Evolutionary conservation across 1,139 yeast genomes (phyloP), one percentile per base, ranked within the genome.

Genomic region (Debaryomycetaceae sp.): DNA sequence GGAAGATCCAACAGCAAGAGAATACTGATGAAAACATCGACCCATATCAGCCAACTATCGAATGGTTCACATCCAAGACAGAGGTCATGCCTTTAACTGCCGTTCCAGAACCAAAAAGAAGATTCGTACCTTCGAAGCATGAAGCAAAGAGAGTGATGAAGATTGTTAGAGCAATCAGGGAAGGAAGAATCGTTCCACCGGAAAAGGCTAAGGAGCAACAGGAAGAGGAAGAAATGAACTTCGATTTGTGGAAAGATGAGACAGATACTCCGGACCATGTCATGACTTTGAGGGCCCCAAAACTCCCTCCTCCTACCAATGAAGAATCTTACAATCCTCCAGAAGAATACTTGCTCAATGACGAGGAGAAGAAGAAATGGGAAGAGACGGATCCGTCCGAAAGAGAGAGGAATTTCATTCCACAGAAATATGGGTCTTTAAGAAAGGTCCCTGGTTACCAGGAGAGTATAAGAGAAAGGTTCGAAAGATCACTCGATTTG

Each of bases 261-360:
- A 64, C 67, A 43, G 86, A 84, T 50, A 54, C 68, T 1, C 61
- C 65, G 36, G 83, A 80, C 55, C 97, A 91, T 66, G 75, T 90
- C 37, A 90, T 90, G 97, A 89, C 82, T 52, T 72, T 91, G 55
- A 81, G 97, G 61, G 99, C 99, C 20, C 99, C 99, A 36, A 93
- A 93, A 65, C 60, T 90, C 58, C 83, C 96, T 17, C 98, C 98
- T 39, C 99, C 99, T 49, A 89, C 97, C 1, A 83, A 95, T 61
- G 99, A 91, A 56, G 97, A 93, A 68, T 85, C 95, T 56, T 93
- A 93, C 66, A 93, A 93, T 60, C 99, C 99, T 39, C 99, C 99
- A 11, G 97, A 80, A 61, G 99, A 93, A 70, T 93, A 93, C 60
- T 68, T 93, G 54, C 71, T 88, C 49, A 83, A 82, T 11, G 87